Percentiles rank a stretch among this genome's conserved stretches.
Conservation (phyloP, 2,329 filamentous ascomycete genomes). For the Penicillium vulpinum region DNA sequence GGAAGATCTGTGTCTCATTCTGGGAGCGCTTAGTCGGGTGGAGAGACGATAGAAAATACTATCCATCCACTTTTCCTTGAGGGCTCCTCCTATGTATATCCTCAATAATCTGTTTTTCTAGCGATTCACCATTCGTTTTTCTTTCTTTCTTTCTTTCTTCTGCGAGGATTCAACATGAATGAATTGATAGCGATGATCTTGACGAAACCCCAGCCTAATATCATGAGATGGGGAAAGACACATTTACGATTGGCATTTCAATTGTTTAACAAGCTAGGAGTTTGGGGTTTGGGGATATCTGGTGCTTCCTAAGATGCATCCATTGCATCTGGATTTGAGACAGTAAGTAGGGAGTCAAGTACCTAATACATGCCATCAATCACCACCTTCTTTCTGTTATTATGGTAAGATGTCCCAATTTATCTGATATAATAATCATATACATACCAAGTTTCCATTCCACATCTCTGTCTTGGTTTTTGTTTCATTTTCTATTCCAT, state of each 20-base stretch:
- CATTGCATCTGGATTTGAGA: background rate
- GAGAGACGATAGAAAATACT: slow-evolving; percentile 34
- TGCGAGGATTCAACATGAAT: background rate
- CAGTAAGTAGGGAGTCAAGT: background rate
- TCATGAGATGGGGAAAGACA: background rate
- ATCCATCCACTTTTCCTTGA: background rate
- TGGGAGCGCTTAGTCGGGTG: slow-evolving; percentile 44
- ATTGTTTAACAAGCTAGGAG: slow-evolving; percentile 21
- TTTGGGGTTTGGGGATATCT: slow-evolving; percentile 14
- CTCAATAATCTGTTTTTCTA: slow-evolving; percentile 3
- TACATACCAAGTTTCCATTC: no score
- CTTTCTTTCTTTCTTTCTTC: background rate
- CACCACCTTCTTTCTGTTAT: background rate
- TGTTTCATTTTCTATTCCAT: no score
- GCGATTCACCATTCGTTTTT: background rate
- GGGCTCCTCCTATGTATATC: slow-evolving; percentile 1
- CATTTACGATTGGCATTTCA: slow-evolving; percentile 11
- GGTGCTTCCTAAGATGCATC: background rate
- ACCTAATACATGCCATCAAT: slow-evolving; percentile 1
- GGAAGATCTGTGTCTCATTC: slow-evolving; percentile 41
- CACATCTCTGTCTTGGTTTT: no score
- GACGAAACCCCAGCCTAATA: slow-evolving; percentile 2
- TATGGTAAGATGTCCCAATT: background rate
- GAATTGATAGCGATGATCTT: slow-evolving; percentile 15
- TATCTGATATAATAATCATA: no score